Conservation (phyloP, 345 rosid species). For the Linum trigynum region DNA sequence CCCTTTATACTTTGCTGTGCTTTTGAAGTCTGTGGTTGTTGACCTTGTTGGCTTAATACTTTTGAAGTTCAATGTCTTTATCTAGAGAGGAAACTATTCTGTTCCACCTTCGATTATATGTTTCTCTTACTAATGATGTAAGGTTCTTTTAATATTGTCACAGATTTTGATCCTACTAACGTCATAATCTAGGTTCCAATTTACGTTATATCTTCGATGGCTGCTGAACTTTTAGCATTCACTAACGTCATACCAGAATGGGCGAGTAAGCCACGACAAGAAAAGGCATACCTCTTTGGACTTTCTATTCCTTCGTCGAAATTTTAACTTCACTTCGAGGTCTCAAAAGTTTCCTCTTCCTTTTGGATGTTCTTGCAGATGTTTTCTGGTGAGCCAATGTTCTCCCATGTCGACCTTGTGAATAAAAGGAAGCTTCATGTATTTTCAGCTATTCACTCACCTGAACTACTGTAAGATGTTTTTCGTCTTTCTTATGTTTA, state of each 20-base stretch:
- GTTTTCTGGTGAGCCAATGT: conserved; percentile 70
- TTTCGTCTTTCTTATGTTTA: background rate
- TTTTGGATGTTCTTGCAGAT: conserved; percentile 42
- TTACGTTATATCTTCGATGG: conserved; percentile 60
- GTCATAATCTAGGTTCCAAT: conserved; percentile 55
- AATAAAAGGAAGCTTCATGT: conserved; percentile 53
- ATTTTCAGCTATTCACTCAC: conserved; percentile 67
- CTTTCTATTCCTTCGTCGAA: background rate
- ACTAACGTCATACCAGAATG: conserved; percentile 73
- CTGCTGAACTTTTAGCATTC: conserved; percentile 67
- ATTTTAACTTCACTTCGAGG: background rate
- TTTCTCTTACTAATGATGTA: no score
- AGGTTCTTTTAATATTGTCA: no score
- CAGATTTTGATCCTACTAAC: no score
- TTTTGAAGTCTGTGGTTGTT: background rate
- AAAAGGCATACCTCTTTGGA: conserved; percentile 37
- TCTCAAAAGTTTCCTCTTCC: conserved; percentile 7
- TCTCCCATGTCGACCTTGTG: conserved; percentile 48
- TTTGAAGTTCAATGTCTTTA: no score
- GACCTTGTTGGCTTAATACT: background rate
- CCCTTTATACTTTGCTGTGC: no score
- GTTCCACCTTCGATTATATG: no score
- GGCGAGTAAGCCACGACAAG: conserved; percentile 67
- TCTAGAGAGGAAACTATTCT: no score
- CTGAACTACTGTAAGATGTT: conserved; percentile 54